Conservation (phyloP, 345 rosid species). For the Melaleuca quinquenervia region DNA sequence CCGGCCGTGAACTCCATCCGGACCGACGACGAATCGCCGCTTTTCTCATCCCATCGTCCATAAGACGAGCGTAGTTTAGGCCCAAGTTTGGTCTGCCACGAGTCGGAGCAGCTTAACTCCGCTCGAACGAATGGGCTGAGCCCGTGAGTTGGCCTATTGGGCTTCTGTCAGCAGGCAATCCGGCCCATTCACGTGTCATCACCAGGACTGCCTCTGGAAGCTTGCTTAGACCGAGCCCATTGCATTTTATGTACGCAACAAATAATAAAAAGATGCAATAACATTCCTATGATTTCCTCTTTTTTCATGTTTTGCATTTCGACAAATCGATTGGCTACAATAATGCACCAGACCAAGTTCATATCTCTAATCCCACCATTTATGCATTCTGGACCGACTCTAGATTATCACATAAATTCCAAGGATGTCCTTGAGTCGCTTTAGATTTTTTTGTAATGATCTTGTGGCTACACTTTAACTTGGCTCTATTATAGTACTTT, state of each 20-base stretch:
- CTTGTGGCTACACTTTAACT: no score
- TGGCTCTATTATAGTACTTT: no score
- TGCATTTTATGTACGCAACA: neutral
- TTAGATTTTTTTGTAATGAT: no score
- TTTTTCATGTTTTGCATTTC: no score
- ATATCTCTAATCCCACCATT: no score
- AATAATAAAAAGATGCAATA: neutral
- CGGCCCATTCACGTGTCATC: neutral
- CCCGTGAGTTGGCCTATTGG: neutral
- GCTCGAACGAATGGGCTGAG: neutral
- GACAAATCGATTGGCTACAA: neutral
- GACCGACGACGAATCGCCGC: neutral
- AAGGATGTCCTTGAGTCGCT: no score
- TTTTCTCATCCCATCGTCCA: neutral
- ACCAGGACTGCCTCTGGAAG: neutral
- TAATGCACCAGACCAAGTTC: neutral
- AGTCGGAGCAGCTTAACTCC: neutral
- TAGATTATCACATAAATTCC: neutral
- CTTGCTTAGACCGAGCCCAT: neutral
- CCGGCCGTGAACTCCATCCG: neutral
- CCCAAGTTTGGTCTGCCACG: neutral
- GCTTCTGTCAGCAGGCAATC: neutral
- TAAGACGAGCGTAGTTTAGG: neutral
- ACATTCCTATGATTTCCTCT: no score
- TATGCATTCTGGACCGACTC: neutral